Evolutionary conservation across 176 grass and related monocot genomes (phyloP), one percentile per base, ranked within the genome.

Genomic region (Thalia dealbata): DNA sequence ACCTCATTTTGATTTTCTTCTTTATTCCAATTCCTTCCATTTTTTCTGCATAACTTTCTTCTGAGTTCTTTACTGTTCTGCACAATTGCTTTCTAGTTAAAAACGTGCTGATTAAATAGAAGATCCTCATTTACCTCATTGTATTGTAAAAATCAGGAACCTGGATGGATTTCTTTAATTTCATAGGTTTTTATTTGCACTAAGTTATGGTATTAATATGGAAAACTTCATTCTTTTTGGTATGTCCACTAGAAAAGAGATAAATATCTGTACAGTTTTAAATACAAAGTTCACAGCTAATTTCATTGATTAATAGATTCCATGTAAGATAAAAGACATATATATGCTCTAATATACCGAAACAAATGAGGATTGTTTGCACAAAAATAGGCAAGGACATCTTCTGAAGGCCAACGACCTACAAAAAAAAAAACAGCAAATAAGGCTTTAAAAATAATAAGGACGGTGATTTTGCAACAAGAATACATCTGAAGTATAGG

Each of bases 331-430:
- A 30, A 72, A 70, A 72, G 71, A 6, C 6, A 21, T 60, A 62
- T 62, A 80, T 52, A 71, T 66, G 48, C n/a, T 66, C 44, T 60
- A 42, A 84, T 83, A 71, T 48, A 99, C 95, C 95, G 86, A 85
- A 99, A 99, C 58, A 86, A 79, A 75, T 86, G 73, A 11, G 71
- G 74, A 84, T 83, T 76, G 67, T 83, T 88, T 29, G 92, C 82
- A 82, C 87, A 93, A 75, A 92, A 93, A 80, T 88, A 99, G 24
- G 87, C 90, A 78, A 99, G 90, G 69, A 99, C 90, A 76, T 99
- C 90, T 91, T 99, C 95, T 72, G 87, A 93, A n/a, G 95, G 95
- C 95, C 95, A 93, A 69, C 82, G 78, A 88, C 90, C 90, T 93
- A 82, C 51, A 72, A 10, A 54, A 26, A 71, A 26, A 71, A 26